Evolutionary conservation across 1,284 basidiomycete genomes (phyloP).

Genomic region (Malassezia dermatis): DNA sequence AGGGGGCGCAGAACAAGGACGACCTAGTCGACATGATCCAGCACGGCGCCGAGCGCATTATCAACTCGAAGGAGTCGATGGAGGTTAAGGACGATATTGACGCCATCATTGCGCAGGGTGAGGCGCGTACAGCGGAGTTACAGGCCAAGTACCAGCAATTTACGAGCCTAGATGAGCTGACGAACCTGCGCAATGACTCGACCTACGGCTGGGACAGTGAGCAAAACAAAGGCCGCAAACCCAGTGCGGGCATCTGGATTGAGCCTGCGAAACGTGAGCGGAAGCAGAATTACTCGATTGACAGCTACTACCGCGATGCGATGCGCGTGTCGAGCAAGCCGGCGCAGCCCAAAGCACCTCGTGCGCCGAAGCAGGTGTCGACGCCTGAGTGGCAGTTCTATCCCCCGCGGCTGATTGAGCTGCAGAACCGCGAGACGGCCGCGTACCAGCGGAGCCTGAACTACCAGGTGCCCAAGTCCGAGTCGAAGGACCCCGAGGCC

Average conservation of each 20-base stretch:
- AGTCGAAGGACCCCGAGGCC: constrained; percentile 53
- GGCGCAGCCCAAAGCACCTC: constrained; percentile 70
- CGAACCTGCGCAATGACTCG: constrained; percentile 90
- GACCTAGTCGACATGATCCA: constrained; percentile 97
- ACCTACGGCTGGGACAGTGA: constrained; percentile 81
- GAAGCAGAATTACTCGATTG: constrained; percentile 81
- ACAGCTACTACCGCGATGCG: constrained; percentile 69
- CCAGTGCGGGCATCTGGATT: constrained; percentile 58
- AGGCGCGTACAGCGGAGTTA: constrained; percentile 77
- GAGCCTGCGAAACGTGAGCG: constrained; percentile 90
- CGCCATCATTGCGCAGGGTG: constrained; percentile 66
- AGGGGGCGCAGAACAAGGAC: constrained; percentile 80
- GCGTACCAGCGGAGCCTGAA: constrained; percentile 57
- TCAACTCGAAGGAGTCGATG: constrained; percentile 58
- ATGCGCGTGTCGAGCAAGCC: constrained; percentile 61
- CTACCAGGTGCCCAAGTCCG: constrained; percentile 63
- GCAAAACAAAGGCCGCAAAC: constrained; percentile 61
- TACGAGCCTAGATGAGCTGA: constrained; percentile 76
- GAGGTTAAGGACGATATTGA: constrained; percentile 87
- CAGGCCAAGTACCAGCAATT: constrained; percentile 86
- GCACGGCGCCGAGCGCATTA: constrained; percentile 93
- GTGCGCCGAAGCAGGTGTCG: constrained; percentile 78
- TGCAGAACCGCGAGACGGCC: constrained; percentile 70
- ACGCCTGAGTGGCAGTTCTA: constrained; percentile 98
- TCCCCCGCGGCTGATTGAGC: constrained; percentile 65